Percentiles rank a stretch among this genome's conserved stretches.
Conservation (phyloP, 441 rosid species). For the Theobroma grandiflorum region DNA sequence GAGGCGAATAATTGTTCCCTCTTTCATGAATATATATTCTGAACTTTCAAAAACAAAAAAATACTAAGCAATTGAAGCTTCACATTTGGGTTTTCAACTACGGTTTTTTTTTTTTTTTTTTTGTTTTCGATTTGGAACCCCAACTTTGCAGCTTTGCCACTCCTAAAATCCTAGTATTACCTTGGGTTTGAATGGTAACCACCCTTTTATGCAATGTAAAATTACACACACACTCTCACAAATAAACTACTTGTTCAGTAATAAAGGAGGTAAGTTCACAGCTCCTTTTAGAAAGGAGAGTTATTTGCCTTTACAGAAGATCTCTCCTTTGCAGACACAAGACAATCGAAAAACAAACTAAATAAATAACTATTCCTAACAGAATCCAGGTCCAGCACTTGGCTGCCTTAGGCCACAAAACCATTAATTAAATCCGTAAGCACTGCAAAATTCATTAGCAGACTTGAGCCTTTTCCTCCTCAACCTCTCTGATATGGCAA, state of each 20-base stretch:
- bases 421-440: background rate
- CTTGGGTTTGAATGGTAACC: background rate
- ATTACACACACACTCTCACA: background rate
- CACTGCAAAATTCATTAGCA: background rate
- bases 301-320: background rate
- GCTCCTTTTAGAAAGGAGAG: background rate
- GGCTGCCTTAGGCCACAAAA: background rate
- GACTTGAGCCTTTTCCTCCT: constrained; percentile 25
- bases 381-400: background rate
- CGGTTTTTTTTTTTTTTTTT: too few species aligned
- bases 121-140: too few species aligned
- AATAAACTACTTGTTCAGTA: background rate
- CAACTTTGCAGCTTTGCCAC: too few species aligned
- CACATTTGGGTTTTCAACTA: too few species aligned
- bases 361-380: background rate
- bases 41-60: too few species aligned
- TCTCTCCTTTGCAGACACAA: constrained; percentile 2
- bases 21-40: too few species aligned
- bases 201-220: background rate
- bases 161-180: background rate
- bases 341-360: background rate
- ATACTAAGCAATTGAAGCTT: too few species aligned
- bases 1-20: too few species aligned
- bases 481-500: constrained; percentile 23
- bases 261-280: background rate